Evolutionary conservation across 345 rosid genomes (phyloP), one percentile per base, ranked within the genome.

Genomic region (Citrus sp.): DNA sequence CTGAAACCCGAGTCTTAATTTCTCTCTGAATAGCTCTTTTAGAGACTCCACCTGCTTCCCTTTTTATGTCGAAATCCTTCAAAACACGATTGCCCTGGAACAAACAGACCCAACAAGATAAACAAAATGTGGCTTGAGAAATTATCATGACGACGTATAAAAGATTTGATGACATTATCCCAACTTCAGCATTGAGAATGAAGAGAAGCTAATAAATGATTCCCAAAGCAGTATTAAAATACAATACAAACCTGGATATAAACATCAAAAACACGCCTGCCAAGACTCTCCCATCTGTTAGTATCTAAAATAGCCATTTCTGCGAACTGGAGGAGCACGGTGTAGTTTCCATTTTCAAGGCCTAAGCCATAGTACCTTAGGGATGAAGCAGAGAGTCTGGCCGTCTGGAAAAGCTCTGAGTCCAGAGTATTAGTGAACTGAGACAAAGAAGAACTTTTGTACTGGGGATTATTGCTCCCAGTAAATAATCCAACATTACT

Each of bases 311-410:
- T 84, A 28, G 46, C 64, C 28, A 30, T 73, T 80, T 90, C 93
- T 24, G 88, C 85, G 84, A 90, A 90, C 71, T 80, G 86, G 60
- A 90, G 87, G 59, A 46, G 74, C 54, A 90, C 86, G 62, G 78
- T 89, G 80, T 93, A 93, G 86, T 88, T 88, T 24, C 94, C 98
- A 87, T 92, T 92, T 87, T 93, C 76, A 27, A 93, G 94, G 62
- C 98, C 97, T 82, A 93, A 79, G 13, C 97, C 97, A 37, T 88
- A 93, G 84, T 92, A 92, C 82, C 93, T 87, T 69, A 93, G 70
- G 18, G 98, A 92, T 8, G 93, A 87, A 77, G 94, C 88, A 68
- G 98, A 91, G 69, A 88, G 40, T 74, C 93, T 85, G 0, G 94
- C 91, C 32, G 97, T 84, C 82, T 86, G 90, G 72, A 88, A 87